These are phyloP conservation scores for Pseudonectria buxi DNA, from an alignment of 2,329 filamentous ascomycete species.

Conservation along the genomic window DNA sequence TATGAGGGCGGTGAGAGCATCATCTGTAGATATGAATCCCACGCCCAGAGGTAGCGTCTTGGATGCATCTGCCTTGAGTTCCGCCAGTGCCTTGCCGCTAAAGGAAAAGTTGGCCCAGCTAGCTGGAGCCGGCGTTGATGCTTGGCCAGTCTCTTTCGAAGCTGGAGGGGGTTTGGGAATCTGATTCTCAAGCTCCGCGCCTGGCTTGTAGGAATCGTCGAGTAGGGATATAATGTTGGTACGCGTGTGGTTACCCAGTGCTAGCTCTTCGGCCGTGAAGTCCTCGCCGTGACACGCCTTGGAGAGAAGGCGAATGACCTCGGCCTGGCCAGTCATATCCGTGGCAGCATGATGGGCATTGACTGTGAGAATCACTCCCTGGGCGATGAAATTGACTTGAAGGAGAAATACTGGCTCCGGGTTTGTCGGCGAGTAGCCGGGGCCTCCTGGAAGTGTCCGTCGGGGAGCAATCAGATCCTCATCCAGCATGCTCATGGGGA, in stretches of 20 bases:
- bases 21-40: conserved; percentile 45
- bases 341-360: conserved; percentile 41
- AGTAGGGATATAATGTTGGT: conserved; percentile 33
- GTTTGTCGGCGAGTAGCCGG: conserved; percentile 15
- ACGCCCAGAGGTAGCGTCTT: conserved; percentile 3
- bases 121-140: conserved; percentile 17
- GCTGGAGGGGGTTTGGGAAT: conserved; percentile 20
- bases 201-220: conserved; percentile 27
- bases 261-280: conserved; percentile 39
- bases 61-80: conserved; percentile 34
- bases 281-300: conserved; percentile 40
- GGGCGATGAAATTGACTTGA: conserved; percentile 42
- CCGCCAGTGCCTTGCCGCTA: conserved; percentile 25
- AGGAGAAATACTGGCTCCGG: conserved; percentile 36
- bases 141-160: conserved; percentile 1
- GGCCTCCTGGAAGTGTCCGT: conserved; percentile 30
- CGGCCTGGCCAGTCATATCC: conserved; percentile 44
- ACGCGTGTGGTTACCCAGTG: conserved; percentile 34
- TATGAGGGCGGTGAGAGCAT: conserved; percentile 44
- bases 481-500: conserved; percentile 43
- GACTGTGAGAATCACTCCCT: conserved; percentile 44
- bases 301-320: conserved; percentile 39
- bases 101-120: conserved; percentile 43
- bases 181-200: conserved; percentile 29
- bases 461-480: conserved; percentile 35